Evolutionary conservation across 2,329 filamentous ascomycete species (phyloP).

Genomic region (Hymenoscyphus scutula): DNA sequence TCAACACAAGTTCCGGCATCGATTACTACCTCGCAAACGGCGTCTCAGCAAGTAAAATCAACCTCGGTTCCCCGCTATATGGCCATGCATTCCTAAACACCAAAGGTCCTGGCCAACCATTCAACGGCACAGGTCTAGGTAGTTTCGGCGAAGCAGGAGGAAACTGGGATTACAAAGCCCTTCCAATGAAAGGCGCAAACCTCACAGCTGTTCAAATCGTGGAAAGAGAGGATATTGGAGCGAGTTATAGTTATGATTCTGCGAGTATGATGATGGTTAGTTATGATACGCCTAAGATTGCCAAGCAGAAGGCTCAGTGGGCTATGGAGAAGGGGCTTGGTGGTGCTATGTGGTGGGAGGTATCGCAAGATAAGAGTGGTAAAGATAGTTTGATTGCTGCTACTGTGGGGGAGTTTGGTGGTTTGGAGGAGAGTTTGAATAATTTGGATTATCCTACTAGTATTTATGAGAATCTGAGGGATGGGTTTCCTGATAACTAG

Average conservation of each 20-base stretch:
- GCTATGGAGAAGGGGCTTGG: background rate
- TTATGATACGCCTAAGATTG: background rate
- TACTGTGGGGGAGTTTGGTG: background rate
- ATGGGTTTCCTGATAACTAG: slow-evolving; percentile 1
- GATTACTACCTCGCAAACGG: slow-evolving; percentile 52
- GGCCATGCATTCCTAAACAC: slow-evolving; percentile 68
- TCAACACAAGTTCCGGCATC: slow-evolving; percentile 64
- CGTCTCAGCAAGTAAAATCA: slow-evolving; percentile 62
- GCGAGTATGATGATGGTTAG: background rate
- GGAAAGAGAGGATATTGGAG: slow-evolving; percentile 44
- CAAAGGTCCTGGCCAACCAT: slow-evolving; percentile 61
- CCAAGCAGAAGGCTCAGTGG: background rate
- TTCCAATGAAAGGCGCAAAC: slow-evolving; percentile 59
- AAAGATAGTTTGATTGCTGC: slow-evolving; percentile 3
- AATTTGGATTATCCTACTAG: slow-evolving; percentile 8
- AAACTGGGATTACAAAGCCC: slow-evolving; percentile 76
- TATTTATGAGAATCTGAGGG: slow-evolving; percentile 3
- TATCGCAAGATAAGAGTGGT: background rate
- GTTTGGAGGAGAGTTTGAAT: slow-evolving; percentile 2
- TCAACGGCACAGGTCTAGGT: slow-evolving; percentile 61
- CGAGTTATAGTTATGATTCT: slow-evolving; percentile 67
- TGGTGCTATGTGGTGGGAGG: slow-evolving; percentile 8
- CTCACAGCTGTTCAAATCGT: slow-evolving; percentile 52
- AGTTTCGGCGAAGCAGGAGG: slow-evolving; percentile 66
- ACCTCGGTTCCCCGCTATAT: slow-evolving; percentile 78